phyloP scores from a whole-genome alignment of 352 stramenopile species.

The Peronospora tabacina region DNA sequence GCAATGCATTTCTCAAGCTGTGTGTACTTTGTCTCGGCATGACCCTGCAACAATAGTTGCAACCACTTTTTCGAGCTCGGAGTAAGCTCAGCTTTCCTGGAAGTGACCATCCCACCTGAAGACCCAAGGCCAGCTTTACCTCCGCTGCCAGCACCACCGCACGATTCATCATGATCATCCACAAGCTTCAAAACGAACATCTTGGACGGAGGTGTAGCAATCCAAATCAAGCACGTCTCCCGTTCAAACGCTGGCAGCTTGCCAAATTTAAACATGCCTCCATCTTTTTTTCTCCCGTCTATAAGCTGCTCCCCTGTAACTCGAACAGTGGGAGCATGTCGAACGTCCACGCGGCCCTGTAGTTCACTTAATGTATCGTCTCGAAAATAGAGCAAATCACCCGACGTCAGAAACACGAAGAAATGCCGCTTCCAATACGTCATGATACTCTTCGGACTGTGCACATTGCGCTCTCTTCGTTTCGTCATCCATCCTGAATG shows the following conservation, averaged over 20 bases:
- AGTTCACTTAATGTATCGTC: slow-evolving; percentile 65
- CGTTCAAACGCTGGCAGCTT: slow-evolving; percentile 52
- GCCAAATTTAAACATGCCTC: slow-evolving; percentile 59
- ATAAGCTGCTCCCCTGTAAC: slow-evolving; percentile 69
- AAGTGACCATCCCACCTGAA: slow-evolving; percentile 15
- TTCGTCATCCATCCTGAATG: slow-evolving; percentile 72
- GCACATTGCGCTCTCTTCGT: slow-evolving; percentile 59
- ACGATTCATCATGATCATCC: slow-evolving; percentile 46
- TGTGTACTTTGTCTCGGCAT: slow-evolving; percentile 77
- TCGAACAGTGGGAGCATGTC: slow-evolving; percentile 66
- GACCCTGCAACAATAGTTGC: slow-evolving; percentile 56
- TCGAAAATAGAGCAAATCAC: slow-evolving; percentile 71
- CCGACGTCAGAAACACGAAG: slow-evolving; percentile 66
- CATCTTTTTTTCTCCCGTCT: slow-evolving; percentile 68
- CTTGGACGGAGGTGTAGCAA: slow-evolving; percentile 73
- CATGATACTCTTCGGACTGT: slow-evolving; percentile 71
- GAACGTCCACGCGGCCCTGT: slow-evolving; percentile 68
- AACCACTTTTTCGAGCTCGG: slow-evolving; percentile 71
- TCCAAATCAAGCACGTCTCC: slow-evolving; percentile 71
- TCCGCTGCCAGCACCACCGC: slow-evolving; percentile 11
- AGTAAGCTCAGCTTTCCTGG: slow-evolving; percentile 49
- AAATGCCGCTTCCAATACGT: slow-evolving; percentile 82
- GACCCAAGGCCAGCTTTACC: slow-evolving; percentile 20
- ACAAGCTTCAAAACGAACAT: slow-evolving; percentile 79
- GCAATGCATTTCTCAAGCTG: slow-evolving; percentile 73